Evolutionary conservation across 2,329 filamentous ascomycete genomes (phyloP).

Genomic region (Huntiella omanensis): DNA sequence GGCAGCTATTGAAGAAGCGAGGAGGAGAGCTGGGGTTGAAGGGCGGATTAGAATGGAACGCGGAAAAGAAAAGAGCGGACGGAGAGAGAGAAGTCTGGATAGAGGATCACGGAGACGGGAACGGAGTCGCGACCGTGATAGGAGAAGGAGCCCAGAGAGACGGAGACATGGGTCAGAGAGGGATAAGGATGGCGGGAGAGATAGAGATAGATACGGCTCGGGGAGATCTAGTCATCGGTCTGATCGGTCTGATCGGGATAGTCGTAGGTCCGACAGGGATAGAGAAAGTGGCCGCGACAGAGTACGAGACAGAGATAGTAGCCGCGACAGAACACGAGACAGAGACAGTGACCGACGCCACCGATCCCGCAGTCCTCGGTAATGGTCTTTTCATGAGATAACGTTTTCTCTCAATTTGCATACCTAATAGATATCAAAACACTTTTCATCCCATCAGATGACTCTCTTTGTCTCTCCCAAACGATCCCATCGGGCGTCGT

Average conservation of each 20-base stretch:
- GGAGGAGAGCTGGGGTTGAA: conserved; percentile 45
- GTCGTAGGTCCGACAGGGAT: not conserved
- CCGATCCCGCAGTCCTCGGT: no score
- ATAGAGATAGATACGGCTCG: not conserved
- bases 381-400: no score
- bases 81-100: not conserved
- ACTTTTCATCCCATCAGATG: no score
- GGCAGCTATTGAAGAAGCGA: conserved; percentile 64
- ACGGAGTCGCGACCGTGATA: conserved; percentile 20
- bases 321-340: not conserved
- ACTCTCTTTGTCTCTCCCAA: no score
- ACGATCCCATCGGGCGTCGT: no score
- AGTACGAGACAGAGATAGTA: not conserved
- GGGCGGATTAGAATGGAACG: conserved; percentile 36
- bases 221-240: not conserved
- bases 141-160: conserved; percentile 2
- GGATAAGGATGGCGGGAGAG: conserved; percentile 4
- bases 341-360: not conserved
- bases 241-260: conserved; percentile 1
- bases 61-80: conserved; percentile 13
- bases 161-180: conserved; percentile 2
- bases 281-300: conserved; percentile 2
- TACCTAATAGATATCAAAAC: no score
- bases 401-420: no score
- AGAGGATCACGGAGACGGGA: conserved; percentile 16